These are phyloP conservation scores for Fomes fomentarius DNA, from an alignment of 1,284 basidiomycete genomes.

Conservation along the genomic window DNA sequence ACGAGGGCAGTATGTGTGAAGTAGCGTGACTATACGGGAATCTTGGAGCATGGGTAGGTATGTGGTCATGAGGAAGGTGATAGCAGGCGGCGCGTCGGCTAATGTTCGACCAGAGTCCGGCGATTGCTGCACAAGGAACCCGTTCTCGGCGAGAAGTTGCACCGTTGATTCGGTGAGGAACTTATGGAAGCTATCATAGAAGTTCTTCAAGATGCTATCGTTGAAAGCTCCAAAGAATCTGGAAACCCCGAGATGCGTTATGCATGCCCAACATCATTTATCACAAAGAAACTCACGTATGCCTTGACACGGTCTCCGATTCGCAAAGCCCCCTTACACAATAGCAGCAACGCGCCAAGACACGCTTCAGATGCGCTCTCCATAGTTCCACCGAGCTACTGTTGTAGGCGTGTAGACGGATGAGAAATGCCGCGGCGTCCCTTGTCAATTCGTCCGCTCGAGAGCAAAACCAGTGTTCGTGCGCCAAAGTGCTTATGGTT, in stretches of 20 bases:
- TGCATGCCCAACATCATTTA: background rate
- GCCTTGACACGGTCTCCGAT: constrained; percentile 61
- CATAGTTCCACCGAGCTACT: constrained; percentile 62
- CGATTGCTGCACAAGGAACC: constrained; percentile 32
- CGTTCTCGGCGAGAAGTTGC: constrained; percentile 43
- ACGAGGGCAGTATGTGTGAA: constrained; percentile 45
- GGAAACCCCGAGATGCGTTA: constrained; percentile 48
- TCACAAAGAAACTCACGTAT: constrained; percentile 55
- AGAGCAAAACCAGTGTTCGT: constrained; percentile 73
- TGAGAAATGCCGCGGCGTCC: constrained; percentile 75
- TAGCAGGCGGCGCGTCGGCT: constrained; percentile 46
- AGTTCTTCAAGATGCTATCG: constrained; percentile 51
- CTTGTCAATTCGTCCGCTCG: constrained; percentile 53
- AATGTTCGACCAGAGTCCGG: constrained; percentile 34
- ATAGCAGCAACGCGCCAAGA: constrained; percentile 62
- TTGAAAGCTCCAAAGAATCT: constrained; percentile 73
- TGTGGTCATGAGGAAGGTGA: constrained; percentile 69
- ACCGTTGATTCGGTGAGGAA: constrained; percentile 66
- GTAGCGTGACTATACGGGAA: constrained; percentile 47
- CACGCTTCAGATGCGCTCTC: constrained; percentile 58
- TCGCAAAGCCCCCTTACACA: constrained; percentile 72
- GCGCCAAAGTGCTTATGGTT: background rate
- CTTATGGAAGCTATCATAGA: constrained; percentile 65
- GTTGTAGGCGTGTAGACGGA: constrained; percentile 80
- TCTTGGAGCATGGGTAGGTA: constrained; percentile 66